Conservation (phyloP, 331 rosid species). For the Erythrophleum ivorense region DNA sequence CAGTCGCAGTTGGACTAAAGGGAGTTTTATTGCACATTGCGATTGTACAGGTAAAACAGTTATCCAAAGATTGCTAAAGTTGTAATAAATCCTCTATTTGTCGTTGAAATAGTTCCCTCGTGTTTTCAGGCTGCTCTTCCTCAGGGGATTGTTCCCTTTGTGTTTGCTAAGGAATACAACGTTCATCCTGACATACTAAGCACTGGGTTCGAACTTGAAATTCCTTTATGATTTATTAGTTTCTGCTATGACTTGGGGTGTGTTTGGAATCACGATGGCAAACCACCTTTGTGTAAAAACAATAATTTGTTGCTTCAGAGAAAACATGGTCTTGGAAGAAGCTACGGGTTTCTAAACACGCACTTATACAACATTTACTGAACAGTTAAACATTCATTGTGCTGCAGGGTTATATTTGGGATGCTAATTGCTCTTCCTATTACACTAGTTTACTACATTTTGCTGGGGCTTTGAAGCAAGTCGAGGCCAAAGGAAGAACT, state of each 20-base stretch:
- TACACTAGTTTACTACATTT: constrained; percentile 81
- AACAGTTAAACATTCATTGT: background rate
- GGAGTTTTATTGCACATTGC: constrained; percentile 84
- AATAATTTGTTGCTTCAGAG: too few relatives aligned
- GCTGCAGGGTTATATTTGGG: constrained; percentile 87
- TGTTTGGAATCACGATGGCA: too few relatives aligned
- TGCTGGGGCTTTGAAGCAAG: constrained; percentile 77
- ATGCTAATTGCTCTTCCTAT: constrained; percentile 94
- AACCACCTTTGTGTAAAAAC: too few relatives aligned
- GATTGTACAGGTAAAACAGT: constrained; percentile 74
- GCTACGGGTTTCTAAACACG: too few relatives aligned
- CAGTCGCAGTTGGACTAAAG: constrained; percentile 70
- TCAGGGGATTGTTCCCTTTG: constrained; percentile 91
- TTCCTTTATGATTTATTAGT: background rate
- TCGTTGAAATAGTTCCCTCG: background rate
- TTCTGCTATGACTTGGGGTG: background rate
- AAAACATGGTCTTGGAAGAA: too few relatives aligned
- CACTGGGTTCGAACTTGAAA: constrained; percentile 67
- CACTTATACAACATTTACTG: background rate
- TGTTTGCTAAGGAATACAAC: constrained; percentile 56
- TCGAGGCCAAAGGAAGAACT: constrained; percentile 3
- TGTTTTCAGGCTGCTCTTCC: constrained; percentile 88
- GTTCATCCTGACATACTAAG: constrained; percentile 94
- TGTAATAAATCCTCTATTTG: too few relatives aligned
- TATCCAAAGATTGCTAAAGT: background rate